phyloP scores from a whole-genome alignment of 352 stramenopile species.

The Pythium volutum region DNA sequence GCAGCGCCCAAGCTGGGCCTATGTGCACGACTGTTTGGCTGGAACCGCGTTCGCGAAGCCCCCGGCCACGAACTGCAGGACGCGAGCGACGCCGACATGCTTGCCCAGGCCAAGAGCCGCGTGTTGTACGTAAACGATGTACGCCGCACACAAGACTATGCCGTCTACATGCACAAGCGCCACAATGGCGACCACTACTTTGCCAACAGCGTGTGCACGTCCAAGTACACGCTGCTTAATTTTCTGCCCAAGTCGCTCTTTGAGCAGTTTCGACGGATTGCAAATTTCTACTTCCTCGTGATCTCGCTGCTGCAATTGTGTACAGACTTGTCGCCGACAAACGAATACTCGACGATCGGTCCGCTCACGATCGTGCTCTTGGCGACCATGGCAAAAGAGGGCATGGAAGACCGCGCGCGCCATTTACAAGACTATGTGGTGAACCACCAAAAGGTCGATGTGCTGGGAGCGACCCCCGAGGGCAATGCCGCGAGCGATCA shows the following conservation, averaged over 20 bases:
- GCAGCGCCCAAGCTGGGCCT: not conserved
- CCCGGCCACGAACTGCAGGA: conserved; percentile 26
- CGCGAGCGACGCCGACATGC: not conserved
- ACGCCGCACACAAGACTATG: conserved; percentile 56
- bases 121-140: conserved; percentile 75
- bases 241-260: conserved; percentile 95
- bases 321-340: conserved; percentile 84
- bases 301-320: conserved; percentile 94
- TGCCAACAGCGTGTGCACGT: conserved; percentile 73
- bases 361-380: conserved; percentile 77
- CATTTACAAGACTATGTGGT: conserved; percentile 74
- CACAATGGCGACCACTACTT: conserved; percentile 39
- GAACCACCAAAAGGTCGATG: conserved; percentile 61
- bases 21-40: conserved; percentile 19
- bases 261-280: conserved; percentile 95
- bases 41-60: conserved; percentile 33
- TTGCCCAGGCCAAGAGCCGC: conserved; percentile 41
- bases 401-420: conserved; percentile 65
- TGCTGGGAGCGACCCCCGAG: conserved; percentile 35
- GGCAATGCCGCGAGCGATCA: conserved; percentile 8
- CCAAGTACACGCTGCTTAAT: conserved; percentile 94
- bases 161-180: conserved; percentile 44
- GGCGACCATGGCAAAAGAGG: conserved; percentile 86
- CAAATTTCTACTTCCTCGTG: conserved; percentile 97
- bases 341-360: conserved; percentile 84